Base-by-base conservation (phyloP, 306 rosid species). In the Sindora glabra region DNA sequence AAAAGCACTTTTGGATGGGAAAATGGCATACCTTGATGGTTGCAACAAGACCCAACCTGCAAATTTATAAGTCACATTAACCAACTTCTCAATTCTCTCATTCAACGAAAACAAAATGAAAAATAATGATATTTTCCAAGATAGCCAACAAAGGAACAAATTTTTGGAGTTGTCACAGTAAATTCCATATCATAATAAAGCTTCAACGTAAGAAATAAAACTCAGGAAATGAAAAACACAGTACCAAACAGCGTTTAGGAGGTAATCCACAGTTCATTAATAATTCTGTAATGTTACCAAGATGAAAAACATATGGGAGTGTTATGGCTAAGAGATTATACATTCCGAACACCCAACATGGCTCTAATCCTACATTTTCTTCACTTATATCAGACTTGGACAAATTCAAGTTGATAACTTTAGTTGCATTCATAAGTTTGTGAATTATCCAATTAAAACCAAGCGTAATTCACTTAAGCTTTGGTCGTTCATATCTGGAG, bases 21-120 rank as follows among this genome's bases (percentile, higher is more conserved):
- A 52, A 22, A 59, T n/a, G 50, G 34, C 59, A 29, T 88, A 91
- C 96, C 98, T 91, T 91, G 39, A 88, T 88, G 64, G 98, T 91
- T 15, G 95, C 89, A 69, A 88, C 96, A 26, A 92, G 99, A 48
- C 96, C 96, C 89, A 92, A 83, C 89, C 98, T 92, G 94, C 71
- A 81, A 86, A 58, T 69, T 22, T 50, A 79, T 42, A 46, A 65
- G 56, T 51, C 33, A 40, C 54, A 42, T 84, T 71, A 84, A 82
- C 49, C 0, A 56, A 46, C 34, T 42, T 10, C 11, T 15, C 57
- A 64, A 62, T 13, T 13, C 12, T 18, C 51, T 23, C 45, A 69
- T 10, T 19, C 13, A n/a, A n/a, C n/a, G n/a, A 40, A 53, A 30
- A 25, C 58, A 53, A 22, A 11, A 19, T 8, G 5, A 26, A 21